These are phyloP conservation scores for Colletotrichum destructivum DNA, from an alignment of 2,329 filamentous ascomycete genomes.

Conservation along the genomic window DNA sequence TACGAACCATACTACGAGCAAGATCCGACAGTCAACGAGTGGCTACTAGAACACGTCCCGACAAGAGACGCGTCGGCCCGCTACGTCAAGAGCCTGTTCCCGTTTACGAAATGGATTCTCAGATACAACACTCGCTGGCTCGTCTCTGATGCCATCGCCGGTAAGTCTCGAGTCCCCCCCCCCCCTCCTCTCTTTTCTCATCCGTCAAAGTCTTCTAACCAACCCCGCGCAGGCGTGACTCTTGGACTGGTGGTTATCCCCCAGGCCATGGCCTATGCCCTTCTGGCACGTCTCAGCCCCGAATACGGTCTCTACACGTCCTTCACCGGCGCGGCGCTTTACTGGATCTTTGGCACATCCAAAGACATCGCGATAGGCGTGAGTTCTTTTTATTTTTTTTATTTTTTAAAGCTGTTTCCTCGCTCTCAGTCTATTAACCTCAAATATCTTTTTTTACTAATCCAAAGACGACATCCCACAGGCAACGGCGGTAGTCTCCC, in stretches of 20 bases:
- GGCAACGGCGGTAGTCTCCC: constrained; percentile 70
- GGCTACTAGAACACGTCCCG: constrained; percentile 70
- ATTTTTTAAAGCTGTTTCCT: too few species aligned
- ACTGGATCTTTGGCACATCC: constrained; percentile 88
- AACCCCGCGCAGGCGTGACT: constrained; percentile 52
- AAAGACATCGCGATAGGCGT: constrained; percentile 87
- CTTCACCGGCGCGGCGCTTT: constrained; percentile 84
- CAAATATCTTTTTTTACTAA: accelerated
- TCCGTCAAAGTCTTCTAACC: constrained; percentile 21
- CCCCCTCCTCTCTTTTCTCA: too few species aligned
- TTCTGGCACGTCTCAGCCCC: constrained; percentile 76
- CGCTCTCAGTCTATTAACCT: too few species aligned
- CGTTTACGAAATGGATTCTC: constrained; percentile 77
- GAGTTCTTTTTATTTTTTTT: constrained; percentile 41
- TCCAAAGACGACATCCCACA: constrained; percentile 49
- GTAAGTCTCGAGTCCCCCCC: constrained; percentile 53
- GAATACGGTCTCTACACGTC: constrained; percentile 86
- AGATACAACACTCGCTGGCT: constrained; percentile 83
- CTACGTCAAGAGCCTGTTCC: constrained; percentile 72
- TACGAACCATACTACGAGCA: constrained; percentile 65
- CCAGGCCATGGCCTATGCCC: constrained; percentile 85
- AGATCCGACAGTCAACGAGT: constrained; percentile 77
- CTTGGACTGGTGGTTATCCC: constrained; percentile 81
- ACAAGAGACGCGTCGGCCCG: constrained; percentile 57
- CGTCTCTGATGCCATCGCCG: constrained; percentile 80